Conservation (phyloP, 139 green algal genomes). For the Zygnema cylindricum region DNA sequence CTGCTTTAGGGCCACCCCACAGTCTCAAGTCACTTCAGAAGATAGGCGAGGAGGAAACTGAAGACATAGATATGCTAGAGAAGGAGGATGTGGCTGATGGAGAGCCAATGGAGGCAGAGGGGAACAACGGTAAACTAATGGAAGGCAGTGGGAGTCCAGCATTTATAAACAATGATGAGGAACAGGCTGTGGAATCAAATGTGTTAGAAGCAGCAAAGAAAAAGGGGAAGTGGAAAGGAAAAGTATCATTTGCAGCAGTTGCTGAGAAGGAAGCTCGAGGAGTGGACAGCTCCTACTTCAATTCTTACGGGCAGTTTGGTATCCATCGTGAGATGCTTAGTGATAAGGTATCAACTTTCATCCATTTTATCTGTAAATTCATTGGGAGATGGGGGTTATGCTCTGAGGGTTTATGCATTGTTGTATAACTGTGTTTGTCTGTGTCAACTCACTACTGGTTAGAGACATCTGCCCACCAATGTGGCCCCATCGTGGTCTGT, state of each 20-base stretch:
- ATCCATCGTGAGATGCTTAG: conserved; percentile 96
- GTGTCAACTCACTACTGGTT: no score
- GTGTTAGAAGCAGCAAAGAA: not conserved
- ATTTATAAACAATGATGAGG: not conserved
- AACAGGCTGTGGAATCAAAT: not conserved
- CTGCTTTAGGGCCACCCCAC: conserved; percentile 17
- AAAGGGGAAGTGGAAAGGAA: conserved; percentile 24
- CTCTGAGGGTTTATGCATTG: no score
- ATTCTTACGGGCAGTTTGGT: conserved; percentile 82
- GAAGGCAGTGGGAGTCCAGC: not conserved
- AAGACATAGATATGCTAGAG: not conserved
- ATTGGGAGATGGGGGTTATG: no score
- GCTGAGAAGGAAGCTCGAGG: conserved; percentile 6
- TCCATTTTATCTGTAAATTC: no score
- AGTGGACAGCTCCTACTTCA: conserved; percentile 49
- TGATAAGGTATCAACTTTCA: conserved; percentile 80
- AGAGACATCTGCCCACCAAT: not conserved
- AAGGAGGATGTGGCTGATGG: not conserved
- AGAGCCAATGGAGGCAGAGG: conserved; percentile 12
- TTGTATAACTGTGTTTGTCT: no score
- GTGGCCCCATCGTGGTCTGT: not conserved
- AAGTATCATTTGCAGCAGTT: conserved; percentile 55
- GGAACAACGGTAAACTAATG: not conserved
- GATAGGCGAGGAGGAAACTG: conserved; percentile 20
- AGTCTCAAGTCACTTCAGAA: not conserved